Evolutionary conservation across 345 rosid genomes (phyloP), one percentile per base, ranked within the genome.

Genomic region (Eucalyptus grandis): DNA sequence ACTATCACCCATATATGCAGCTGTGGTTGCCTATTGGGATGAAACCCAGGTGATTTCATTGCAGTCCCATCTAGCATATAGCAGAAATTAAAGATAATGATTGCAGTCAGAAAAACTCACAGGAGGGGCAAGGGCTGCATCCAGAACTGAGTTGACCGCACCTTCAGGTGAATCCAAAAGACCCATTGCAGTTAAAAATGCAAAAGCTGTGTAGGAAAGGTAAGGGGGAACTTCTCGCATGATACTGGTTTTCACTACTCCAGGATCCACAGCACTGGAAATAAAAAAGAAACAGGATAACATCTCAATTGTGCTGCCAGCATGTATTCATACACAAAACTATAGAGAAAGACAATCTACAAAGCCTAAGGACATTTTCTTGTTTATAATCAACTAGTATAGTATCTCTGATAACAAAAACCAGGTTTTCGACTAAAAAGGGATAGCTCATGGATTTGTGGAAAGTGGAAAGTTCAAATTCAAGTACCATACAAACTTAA

Each of bases 191-290:
- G 92, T 95, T 81, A 96, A 93, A 53, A 90, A 86, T 7, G 51
- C 85, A 87, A 92, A 93, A 81, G 98, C 96, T 86, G 90, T 30
- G 44, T 56, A 49, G 86, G 96, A 93, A 87, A 97, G 91, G 88
- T 49, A 94, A 3, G 88, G 89, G 89, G 99, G 99, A 91, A 97
- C 87, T 93, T 98, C 99, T 89, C 96, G 94, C 99, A 96, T 95
- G 92, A 98, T 95, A 89, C 96, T 95, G 69, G 99, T 98, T 91
- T 94, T 86, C 34, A 95, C 99, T 3, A 86, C 91, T 92, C 99
- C 99, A 88, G 99, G 99, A 94, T 98, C 99, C 22, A 93, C 97
- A 88, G 98, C 95, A 92, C 99, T 97, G 86, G 22, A 37, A 86
- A 56, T 26, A 12, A 46, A 58, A 51, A 46, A 6, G 47, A 77